Evolutionary conservation across 1,284 basidiomycete species (phyloP).

Genomic region (Ustilago bromivora): DNA sequence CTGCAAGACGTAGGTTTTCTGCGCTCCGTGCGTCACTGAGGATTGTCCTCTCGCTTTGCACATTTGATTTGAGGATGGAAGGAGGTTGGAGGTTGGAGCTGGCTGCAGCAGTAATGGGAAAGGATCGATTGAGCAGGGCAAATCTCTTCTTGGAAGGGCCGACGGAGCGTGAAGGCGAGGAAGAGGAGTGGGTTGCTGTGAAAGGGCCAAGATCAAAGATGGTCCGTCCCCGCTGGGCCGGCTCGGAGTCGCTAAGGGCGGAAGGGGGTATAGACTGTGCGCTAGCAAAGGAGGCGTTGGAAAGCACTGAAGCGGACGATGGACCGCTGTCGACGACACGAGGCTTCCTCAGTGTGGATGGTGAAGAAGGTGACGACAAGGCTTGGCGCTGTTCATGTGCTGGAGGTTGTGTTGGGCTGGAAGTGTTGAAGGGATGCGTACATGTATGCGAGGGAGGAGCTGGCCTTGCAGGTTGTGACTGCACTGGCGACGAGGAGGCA

Average conservation of each 20-base stretch:
- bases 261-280: conserved; percentile 35
- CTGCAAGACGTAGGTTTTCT: conserved; percentile 37
- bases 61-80: conserved; percentile 18
- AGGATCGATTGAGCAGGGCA: conserved; percentile 19
- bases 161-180: conserved; percentile 17
- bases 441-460: conserved; percentile 11
- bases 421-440: conserved; percentile 17
- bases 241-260: conserved; percentile 45
- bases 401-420: background rate
- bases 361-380: conserved; percentile 16
- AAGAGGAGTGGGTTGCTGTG: conserved; percentile 7
- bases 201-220: conserved; percentile 11
- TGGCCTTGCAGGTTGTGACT: background rate
- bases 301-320: conserved; percentile 38
- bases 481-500: background rate
- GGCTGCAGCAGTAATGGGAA: conserved; percentile 6
- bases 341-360: conserved; percentile 11
- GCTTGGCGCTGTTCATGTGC: background rate
- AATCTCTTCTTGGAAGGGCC: conserved; percentile 30
- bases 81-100: conserved; percentile 11
- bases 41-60: background rate
- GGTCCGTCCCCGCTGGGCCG: conserved; percentile 10
- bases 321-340: conserved; percentile 31
- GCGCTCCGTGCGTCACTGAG: conserved; percentile 32
- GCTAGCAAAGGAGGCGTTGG: conserved; percentile 46